Evolutionary conservation across 75 land plant genomes (phyloP).

Genomic region (Ceratopteris richardii): DNA sequence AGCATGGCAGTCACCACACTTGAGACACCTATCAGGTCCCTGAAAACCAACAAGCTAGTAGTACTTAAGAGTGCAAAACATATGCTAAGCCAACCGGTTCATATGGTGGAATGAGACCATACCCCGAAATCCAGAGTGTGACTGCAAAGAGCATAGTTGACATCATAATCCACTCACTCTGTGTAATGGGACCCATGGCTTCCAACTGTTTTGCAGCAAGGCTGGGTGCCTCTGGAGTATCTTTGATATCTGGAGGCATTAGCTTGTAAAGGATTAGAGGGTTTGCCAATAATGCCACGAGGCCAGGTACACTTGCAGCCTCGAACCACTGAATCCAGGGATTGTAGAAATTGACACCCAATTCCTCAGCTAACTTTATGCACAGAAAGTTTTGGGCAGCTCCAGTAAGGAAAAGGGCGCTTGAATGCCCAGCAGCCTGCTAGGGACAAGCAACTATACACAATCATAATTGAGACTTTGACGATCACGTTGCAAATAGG

Average conservation of each 20-base stretch:
- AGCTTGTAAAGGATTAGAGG: conserved; percentile 31
- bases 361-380: conserved; percentile 29
- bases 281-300: conserved; percentile 22
- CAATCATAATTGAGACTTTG: too few relatives aligned
- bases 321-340: conserved; percentile 38
- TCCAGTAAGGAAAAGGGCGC: conserved; percentile 30
- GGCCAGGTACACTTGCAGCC: conserved; percentile 32
- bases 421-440: conserved; percentile 38
- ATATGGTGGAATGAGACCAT: background rate
- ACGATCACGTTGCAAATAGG: too few relatives aligned
- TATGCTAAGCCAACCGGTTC: background rate
- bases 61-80: too few relatives aligned
- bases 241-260: conserved; percentile 34
- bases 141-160: conserved; percentile 33
- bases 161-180: conserved; percentile 32
- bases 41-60: background rate
- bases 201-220: conserved; percentile 24
- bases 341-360: conserved; percentile 23
- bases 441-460: background rate
- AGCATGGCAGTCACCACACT: conserved; percentile 42
- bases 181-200: conserved; percentile 25
- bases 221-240: conserved; percentile 35
- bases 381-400: conserved; percentile 36
- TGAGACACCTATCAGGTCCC: conserved; percentile 27
- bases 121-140: conserved; percentile 37